phyloP scores from a whole-genome alignment of 768 basidiomycete genomes.

The Pleurotus eryngii region DNA sequence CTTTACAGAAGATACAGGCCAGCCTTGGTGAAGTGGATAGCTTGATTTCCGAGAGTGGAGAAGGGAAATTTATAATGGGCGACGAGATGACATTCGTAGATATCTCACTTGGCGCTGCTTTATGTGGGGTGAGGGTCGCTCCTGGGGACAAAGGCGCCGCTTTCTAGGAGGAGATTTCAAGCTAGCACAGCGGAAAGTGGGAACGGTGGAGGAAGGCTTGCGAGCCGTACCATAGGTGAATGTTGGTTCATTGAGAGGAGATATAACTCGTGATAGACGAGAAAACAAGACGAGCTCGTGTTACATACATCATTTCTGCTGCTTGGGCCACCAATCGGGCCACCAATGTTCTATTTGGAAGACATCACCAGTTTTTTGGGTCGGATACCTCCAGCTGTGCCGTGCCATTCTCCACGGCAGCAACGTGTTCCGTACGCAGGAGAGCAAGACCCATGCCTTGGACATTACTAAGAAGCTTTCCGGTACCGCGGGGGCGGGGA shows the following conservation, averaged over 20 bases:
- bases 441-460: slow-evolving; percentile 72
- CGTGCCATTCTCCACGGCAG: slow-evolving; percentile 47
- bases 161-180: not conserved
- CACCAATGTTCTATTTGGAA: slow-evolving; percentile 59
- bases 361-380: slow-evolving; percentile 21
- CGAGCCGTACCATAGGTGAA: not conserved
- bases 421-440: slow-evolving; percentile 74
- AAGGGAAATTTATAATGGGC: not conserved
- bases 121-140: not conserved
- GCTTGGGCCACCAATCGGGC: slow-evolving; percentile 62
- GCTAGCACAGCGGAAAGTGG: not conserved
- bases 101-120: not conserved
- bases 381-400: slow-evolving; percentile 38
- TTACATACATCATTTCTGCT: slow-evolving; percentile 14
- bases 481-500: slow-evolving; percentile 67
- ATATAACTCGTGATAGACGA: too few species aligned
- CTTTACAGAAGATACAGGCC: not conserved
- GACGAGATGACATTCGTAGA: slow-evolving; percentile 2
- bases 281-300: not conserved
- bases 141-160: not conserved
- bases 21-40: not conserved
- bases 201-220: not conserved
- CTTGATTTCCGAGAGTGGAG: not conserved
- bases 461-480: slow-evolving; percentile 62
- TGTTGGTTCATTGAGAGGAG: not conserved